A percentile compares a stretch with the other conserved stretches of the same genome.
phyloP scores from a whole-genome alignment of 306 rosid genomes.

The Lagenaria siceraria region DNA sequence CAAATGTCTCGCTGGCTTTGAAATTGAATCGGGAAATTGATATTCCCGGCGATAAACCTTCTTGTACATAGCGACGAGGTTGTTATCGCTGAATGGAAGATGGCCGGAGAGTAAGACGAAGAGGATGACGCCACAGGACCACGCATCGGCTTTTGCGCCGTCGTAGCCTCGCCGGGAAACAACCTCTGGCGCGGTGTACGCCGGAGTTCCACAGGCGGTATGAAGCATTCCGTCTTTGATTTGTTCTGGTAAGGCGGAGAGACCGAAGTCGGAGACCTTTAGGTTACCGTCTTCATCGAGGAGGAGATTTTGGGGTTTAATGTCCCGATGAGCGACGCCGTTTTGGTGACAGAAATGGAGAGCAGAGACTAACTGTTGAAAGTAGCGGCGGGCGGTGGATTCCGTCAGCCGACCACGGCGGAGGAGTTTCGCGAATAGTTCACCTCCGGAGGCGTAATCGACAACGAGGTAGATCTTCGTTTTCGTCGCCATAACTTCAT shows the following conservation, averaged over 20 bases:
- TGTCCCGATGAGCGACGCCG: constrained; percentile 81
- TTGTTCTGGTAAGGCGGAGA: constrained; percentile 80
- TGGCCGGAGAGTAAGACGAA: constrained; percentile 52
- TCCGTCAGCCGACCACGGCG: constrained; percentile 39
- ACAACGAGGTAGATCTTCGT: constrained; percentile 73
- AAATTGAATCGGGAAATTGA: constrained; percentile 42
- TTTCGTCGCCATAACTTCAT: constrained; percentile 78
- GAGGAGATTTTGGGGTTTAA: constrained; percentile 85
- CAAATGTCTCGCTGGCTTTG: constrained; percentile 38
- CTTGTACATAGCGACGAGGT: constrained; percentile 51
- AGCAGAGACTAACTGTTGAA: constrained; percentile 72
- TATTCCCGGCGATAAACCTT: constrained; percentile 45
- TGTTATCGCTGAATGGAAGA: constrained; percentile 58
- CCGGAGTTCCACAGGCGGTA: constrained; percentile 90
- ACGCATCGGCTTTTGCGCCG: constrained; percentile 70
- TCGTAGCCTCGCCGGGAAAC: constrained; percentile 53
- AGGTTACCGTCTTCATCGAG: constrained; percentile 47
- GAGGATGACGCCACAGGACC: constrained; percentile 90
- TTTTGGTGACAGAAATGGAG: constrained; percentile 57
- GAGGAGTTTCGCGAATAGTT: constrained; percentile 46
- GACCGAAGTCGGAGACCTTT: constrained; percentile 82
- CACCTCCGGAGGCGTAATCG: constrained; percentile 81
- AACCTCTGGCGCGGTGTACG: constrained; percentile 83
- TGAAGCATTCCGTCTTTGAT: constrained; percentile 55
- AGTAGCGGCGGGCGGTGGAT: constrained; percentile 40